Base-by-base conservation (phyloP, 129 eudicot genomes). In the Centella asiatica region DNA sequence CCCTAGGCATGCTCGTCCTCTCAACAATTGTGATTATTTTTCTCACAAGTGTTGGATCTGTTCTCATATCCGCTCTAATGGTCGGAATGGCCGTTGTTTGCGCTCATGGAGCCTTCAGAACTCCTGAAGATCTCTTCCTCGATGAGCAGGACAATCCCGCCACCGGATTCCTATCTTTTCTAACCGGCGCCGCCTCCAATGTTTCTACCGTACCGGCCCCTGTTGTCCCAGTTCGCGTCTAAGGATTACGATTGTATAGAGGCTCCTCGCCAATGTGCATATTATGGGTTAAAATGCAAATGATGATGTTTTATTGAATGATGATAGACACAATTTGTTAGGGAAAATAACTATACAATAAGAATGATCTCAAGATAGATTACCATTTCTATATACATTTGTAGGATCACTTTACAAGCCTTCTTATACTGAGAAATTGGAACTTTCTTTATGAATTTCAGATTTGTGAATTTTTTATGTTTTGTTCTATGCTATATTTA, bases 101-200 rank as follows among this genome's bases (percentile, higher is more conserved):
- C 17, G 58, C 58, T 14, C 58, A 53, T 26, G 58, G 58, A 53
- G 58, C 58, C 1, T 53, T 53, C 17, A 14, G 58, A 33, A 19
- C 1, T 53, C 58, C 58, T 11, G 58, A 53, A 4, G 58, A 53
- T 53, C 31, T 53, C 33, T 53, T 53, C 5, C 36, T 53, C 14
- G 58, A 53, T 32, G 89, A 83, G 52, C 89, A 79, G n/a, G 53
- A 58, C 2, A 69, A 62, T 20, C 75, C 62, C 4, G 26, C 68
- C 6, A 20, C 64, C 0, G 85, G 89, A 13, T 79, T 83, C 63
- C 80, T 83, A 19, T 65, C 80, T 3, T 69, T 78, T 70, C 74
- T 83, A 22, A 39, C 65, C 45, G 67, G 52, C 15, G 71, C 73
- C 17, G 39, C 81, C 54, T 4, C 67, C 12, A 51, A 48, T 24